phyloP scores from a whole-genome alignment of 2,329 filamentous ascomycete species.

The Aspergillus chevalieri region DNA sequence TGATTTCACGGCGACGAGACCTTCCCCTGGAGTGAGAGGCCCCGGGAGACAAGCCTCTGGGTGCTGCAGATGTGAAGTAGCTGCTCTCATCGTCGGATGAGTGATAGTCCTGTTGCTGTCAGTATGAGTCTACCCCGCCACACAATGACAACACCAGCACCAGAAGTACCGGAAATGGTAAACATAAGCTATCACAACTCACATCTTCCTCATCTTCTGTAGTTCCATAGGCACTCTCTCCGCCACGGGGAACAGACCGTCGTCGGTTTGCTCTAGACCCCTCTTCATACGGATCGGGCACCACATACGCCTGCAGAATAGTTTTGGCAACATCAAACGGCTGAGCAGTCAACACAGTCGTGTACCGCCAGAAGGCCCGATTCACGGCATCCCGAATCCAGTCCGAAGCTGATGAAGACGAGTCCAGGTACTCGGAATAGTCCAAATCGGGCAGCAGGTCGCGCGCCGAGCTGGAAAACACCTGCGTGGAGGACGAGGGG shows the following conservation, averaged over 20 bases:
- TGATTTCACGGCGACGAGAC: constrained; percentile 32
- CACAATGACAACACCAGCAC: not conserved
- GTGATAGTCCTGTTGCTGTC: constrained; percentile 29
- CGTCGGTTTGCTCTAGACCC: constrained; percentile 21
- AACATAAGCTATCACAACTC: constrained; percentile 7
- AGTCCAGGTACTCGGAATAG: constrained; percentile 80
- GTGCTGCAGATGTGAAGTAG: constrained; percentile 69
- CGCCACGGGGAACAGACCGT: constrained; percentile 18
- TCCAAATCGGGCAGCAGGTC: constrained; percentile 86
- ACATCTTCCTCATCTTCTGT: constrained; percentile 25
- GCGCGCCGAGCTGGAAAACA: constrained; percentile 61
- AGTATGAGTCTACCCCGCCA: constrained; percentile 3
- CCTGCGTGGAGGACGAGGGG: constrained; percentile 41
- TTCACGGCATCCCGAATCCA: constrained; percentile 73
- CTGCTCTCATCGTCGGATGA: constrained; percentile 68
- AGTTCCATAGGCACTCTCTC: not conserved
- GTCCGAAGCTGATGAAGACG: constrained; percentile 67
- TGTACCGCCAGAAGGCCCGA: constrained; percentile 86
- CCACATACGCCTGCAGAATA: constrained; percentile 69
- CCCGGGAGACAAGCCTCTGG: constrained; percentile 36
- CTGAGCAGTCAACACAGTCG: constrained; percentile 79
- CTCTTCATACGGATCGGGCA: constrained; percentile 31
- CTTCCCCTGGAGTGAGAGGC: constrained; percentile 32
- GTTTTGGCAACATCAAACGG: constrained; percentile 97
- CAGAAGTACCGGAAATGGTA: not conserved